Conservation (phyloP, 2,329 filamentous ascomycete genomes). For the Calonectria hawksworthii region DNA sequence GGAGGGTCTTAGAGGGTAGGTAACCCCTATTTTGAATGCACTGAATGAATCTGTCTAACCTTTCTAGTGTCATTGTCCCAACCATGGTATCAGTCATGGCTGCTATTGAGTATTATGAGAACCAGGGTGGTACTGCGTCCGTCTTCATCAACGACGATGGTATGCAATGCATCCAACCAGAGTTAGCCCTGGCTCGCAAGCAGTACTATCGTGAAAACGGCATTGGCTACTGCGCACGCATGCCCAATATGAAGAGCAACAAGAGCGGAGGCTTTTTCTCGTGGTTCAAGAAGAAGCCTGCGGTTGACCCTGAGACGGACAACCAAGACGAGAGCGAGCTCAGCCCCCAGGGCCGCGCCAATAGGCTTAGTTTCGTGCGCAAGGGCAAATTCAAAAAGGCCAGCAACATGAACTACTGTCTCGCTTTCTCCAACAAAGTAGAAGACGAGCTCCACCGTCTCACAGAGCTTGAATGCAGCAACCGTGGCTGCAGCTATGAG, state of each 20-base stretch:
- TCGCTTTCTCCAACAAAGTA: slow-evolving; percentile 67
- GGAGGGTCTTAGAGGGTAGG: slow-evolving; percentile 43
- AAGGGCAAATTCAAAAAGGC: slow-evolving; percentile 76
- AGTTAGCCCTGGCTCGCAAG: slow-evolving; percentile 62
- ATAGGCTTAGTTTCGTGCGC: slow-evolving; percentile 64
- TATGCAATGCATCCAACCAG: slow-evolving; percentile 70
- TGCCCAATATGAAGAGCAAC: slow-evolving; percentile 55
- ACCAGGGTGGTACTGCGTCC: slow-evolving; percentile 75
- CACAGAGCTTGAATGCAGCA: slow-evolving; percentile 36
- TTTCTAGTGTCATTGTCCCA: slow-evolving; percentile 61
- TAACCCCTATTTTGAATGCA: too few relatives aligned
- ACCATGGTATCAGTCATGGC: slow-evolving; percentile 69
- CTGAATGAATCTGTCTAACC: background rate
- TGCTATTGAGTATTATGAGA: slow-evolving; percentile 71
- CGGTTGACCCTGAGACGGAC: slow-evolving; percentile 41
- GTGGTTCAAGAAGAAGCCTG: slow-evolving; percentile 52
- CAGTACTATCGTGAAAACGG: slow-evolving; percentile 71
- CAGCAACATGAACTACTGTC: slow-evolving; percentile 77
- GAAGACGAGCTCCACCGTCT: slow-evolving; percentile 62
- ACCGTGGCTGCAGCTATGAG: slow-evolving; percentile 48
- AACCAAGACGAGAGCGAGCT: slow-evolving; percentile 58
- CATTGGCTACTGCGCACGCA: slow-evolving; percentile 69
- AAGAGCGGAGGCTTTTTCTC: slow-evolving; percentile 46
- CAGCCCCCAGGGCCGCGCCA: slow-evolving; percentile 45
- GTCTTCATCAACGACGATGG: slow-evolving; percentile 80